These are phyloP conservation scores for Erythrophleum fordii DNA, from an alignment of 306 rosid species.

Conservation along the genomic window DNA sequence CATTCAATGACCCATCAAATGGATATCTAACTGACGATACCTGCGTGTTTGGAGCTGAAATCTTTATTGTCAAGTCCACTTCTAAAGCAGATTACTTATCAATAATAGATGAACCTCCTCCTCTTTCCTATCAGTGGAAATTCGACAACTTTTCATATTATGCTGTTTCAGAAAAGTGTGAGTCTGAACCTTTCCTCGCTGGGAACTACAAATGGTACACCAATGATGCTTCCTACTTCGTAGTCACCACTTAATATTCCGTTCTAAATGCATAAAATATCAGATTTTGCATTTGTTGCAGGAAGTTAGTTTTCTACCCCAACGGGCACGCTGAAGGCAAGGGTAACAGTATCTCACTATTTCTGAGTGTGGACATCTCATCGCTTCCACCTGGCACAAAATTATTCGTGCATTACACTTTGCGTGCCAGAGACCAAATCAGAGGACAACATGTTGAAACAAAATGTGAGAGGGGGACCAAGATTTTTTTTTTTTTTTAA, in stretches of 20 bases:
- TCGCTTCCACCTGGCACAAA: conserved; percentile 31
- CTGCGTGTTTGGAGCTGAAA: conserved; percentile 51
- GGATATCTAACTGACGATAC: conserved; percentile 40
- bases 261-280: neutral
- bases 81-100: conserved; percentile 37
- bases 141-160: neutral
- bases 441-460: conserved; percentile 31
- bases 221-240: neutral
- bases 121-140: conserved; percentile 35
- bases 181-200: conserved; percentile 31
- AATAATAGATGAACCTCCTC: conserved; percentile 10
- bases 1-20: conserved; percentile 41
- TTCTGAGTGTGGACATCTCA: conserved; percentile 24
- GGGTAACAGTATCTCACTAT: conserved; percentile 41
- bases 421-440: conserved; percentile 37
- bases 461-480: conserved; percentile 23
- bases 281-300: neutral
- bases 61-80: conserved; percentile 30
- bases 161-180: neutral
- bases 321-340: conserved; percentile 33
- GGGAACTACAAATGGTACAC: conserved; percentile 50
- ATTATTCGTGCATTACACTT: conserved; percentile 25
- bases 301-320: conserved; percentile 41
- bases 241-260: neutral
- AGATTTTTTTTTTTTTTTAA: neutral